Percentiles rank a stretch among this genome's conserved stretches.
Conservation (phyloP, 768 basidiomycete species). For the Phaeotremella fagi region DNA sequence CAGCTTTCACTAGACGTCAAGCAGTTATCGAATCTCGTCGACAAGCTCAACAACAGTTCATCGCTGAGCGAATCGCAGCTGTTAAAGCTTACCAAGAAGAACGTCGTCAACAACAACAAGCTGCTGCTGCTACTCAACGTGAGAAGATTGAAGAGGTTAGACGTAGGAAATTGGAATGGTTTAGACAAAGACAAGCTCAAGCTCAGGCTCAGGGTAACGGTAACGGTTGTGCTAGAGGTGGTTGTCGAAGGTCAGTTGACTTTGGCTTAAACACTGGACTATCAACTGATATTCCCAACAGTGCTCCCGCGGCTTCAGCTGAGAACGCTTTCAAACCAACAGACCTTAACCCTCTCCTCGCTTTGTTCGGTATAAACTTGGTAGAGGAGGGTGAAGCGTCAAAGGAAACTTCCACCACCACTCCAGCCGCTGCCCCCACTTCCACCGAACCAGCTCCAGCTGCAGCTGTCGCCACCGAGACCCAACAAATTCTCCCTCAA, state of each 20-base stretch:
- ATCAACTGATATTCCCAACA: background rate
- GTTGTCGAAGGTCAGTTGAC: background rate
- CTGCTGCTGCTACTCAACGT: slow-evolving; percentile 4
- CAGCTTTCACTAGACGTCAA: too few relatives aligned
- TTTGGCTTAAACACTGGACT: background rate
- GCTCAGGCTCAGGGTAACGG: too few relatives aligned
- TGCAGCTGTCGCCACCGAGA: background rate
- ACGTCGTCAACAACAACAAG: slow-evolving; percentile 1
- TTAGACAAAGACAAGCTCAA: background rate
- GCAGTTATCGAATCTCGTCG: too few relatives aligned
- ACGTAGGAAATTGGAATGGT: background rate
- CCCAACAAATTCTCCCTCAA: slow-evolving; percentile 14
- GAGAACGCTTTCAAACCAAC: slow-evolving; percentile 11
- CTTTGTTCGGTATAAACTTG: slow-evolving; percentile 29
- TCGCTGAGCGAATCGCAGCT: slow-evolving; percentile 7
- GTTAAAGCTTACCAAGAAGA: background rate
- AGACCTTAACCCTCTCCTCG: slow-evolving; percentile 23
- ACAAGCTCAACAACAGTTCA: too few relatives aligned
- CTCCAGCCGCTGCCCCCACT: slow-evolving; percentile 2
- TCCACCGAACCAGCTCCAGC: slow-evolving; percentile 6
- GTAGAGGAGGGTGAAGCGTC: too few relatives aligned
- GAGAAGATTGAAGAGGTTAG: slow-evolving; percentile 1
- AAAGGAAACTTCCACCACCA: slow-evolving; percentile 1
- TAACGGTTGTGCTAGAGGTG: background rate
- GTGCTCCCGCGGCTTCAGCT: background rate